Evolutionary conservation across 345 rosid genomes (phyloP).

Genomic region (Eucalyptus urophylla): DNA sequence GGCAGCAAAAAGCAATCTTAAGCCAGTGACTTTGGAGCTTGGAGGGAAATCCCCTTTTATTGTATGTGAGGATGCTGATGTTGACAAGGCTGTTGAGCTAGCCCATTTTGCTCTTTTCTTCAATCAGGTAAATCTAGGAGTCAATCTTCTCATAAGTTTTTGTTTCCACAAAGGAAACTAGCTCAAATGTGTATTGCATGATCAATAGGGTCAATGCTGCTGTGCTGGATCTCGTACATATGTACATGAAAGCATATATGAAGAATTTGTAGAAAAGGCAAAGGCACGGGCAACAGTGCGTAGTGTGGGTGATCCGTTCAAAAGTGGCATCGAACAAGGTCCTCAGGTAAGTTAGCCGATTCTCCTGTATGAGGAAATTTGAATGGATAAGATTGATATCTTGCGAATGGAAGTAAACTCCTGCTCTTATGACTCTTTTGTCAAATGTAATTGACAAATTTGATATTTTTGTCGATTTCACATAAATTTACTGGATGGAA

Average conservation of each 20-base stretch:
- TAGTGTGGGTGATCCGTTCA: conserved; percentile 83
- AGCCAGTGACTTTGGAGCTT: conserved; percentile 87
- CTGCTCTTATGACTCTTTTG: not conserved
- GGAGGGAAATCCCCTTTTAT: conserved; percentile 99
- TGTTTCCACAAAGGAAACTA: not conserved
- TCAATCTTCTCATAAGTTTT: not conserved
- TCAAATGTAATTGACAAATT: not conserved
- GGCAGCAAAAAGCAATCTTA: conserved; percentile 83
- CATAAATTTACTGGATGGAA: not conserved
- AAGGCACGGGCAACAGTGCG: conserved; percentile 63
- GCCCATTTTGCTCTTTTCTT: conserved; percentile 87
- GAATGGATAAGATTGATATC: not conserved
- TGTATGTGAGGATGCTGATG: conserved; percentile 89
- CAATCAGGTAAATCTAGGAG: conserved; percentile 53
- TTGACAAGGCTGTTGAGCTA: conserved; percentile 74
- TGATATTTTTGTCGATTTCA: not conserved
- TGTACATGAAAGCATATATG: conserved; percentile 75
- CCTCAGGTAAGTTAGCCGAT: conserved; percentile 60
- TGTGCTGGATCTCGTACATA: conserved; percentile 93
- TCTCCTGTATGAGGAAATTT: not conserved
- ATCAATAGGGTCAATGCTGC: conserved; percentile 83
- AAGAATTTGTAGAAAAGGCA: conserved; percentile 84
- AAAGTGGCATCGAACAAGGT: conserved; percentile 76
- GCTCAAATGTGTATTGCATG: not conserved
- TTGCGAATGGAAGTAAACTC: not conserved